Base-by-base conservation (phyloP, 495 filamentous ascomycete genomes). In the Aspergillus hancockii region DNA sequence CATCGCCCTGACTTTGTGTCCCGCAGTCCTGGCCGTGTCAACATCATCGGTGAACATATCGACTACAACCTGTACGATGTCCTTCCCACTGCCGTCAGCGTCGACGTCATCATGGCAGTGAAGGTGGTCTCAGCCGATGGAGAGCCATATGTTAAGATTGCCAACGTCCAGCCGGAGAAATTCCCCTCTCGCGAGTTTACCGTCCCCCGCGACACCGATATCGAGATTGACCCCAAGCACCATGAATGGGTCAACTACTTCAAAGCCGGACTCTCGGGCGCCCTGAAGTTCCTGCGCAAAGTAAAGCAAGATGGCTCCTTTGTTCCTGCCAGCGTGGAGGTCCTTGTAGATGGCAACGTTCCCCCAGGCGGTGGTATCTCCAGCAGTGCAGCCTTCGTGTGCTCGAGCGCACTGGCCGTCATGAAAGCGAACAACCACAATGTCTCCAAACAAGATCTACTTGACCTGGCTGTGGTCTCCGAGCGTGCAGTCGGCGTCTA, bases 231-330 rank as follows among this genome's bases (percentile, higher is more conserved):
- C 71, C 81, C 87, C 45, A 89, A 85, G 62, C 79, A 87, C 62
- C 90, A 93, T 61, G 92, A 97, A 73, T 98, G 95, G 95, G 88
- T 92, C 49, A 98, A 97, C 68, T 98, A 98, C 81, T 97, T 98
- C 84, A 96, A 92, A 75, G 88, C 91, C 21, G 95, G 94, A 0
- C 80, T 97, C 45, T 78, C 84, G 4, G 94, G 92, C 18, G 93
- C 93, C 7, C 66, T 95, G 32, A 85, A 91, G 68, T 78, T 96
- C 52, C 75, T 98, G 64, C 83, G 83, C 62, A 85, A 89, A 78
- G 86, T 88, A 64, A 77, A 82, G 32, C 56, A 71, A 2, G 74
- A 79, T 52, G 66, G 65, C 53, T 65, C 71, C 0, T 85, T 90
- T 50, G 77, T 79, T 18, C 88, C 90, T 4, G 84, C 82, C 25